Base-by-base conservation (phyloP, 768 basidiomycete genomes). In the Asterophora lycoperdoides region DNA sequence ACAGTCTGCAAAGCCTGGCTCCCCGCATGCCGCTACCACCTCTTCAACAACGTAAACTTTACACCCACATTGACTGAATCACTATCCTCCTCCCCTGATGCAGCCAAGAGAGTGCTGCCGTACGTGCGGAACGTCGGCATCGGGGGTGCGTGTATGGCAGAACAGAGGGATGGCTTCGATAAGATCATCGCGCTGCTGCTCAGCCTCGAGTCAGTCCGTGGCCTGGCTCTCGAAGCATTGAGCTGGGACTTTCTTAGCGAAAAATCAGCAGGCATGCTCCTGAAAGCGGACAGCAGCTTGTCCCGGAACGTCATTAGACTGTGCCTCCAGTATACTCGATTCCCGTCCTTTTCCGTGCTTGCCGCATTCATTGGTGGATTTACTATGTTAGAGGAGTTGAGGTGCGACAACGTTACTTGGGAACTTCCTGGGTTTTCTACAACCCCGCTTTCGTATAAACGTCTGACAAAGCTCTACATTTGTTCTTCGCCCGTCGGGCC, bases 281-380 rank as follows among this genome's bases (percentile, higher is more conserved):
- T 55, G 9, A 46, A 19, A 2, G 32, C 39, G 76, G 11, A 79
- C 74, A 54, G 58, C 33, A 51, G 34, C n/a, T 7, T 61, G 30
- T 78, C 28, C 78, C 80, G 18, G 72, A 81, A 56, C 71, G 68
- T 53, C 69, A 77, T 52, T 73, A 78, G 54, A 58, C 73, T 49
- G 78, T 86, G 58, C 45, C 58, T 71, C 29, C 56, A 55, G 40
- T 64, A 56, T 35, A 56, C 63, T 34, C 57, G 56, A 8, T 67
- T 69, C 37, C 54, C 65, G 38, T 66, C 68, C 11, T 66, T 68
- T 35, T 60, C 81, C 77, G 1, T 86, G 79, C 60, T 63, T 64
- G 9, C 75, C 76, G 23, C 81, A 74, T 26, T 68, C 61, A 19
- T 75, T 66, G 49, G 72, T 75, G 17, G 73, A 78, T 70, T 90